Evolutionary conservation across 1,284 basidiomycete genomes (phyloP), one percentile per base, ranked within the genome.

Genomic region (Ceratobasidium sp.): DNA sequence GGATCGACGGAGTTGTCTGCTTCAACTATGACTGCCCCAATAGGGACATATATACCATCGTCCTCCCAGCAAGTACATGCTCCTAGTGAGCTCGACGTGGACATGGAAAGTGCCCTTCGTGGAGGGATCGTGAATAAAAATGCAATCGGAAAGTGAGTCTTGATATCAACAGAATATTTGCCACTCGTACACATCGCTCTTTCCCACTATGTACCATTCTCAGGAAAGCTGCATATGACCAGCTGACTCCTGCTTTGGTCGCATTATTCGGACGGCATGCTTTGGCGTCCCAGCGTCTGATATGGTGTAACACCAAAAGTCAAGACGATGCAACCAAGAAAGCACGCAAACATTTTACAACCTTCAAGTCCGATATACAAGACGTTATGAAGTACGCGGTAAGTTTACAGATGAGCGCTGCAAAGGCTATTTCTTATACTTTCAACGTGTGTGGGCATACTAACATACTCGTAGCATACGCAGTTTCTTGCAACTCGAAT

Each of bases 231-330:
- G 58, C 31, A 4, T 62, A 62, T 31, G 58, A 62, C n/a, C 58
- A 62, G 32, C 38, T 62, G n/a, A 62, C 58, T 22, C 45, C 58
- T n/a, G 58, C 58, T 4, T n/a, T 62, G 29, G n/a, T 34, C 17
- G 45, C 58, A 4, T 34, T 62, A 35, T 50, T 62, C 38, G 58
- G 58, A 31, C 22, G 58, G 32, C 58, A 62, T 27, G 58, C 58
- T 12, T 34, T 31, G 25, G 58, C 58, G 4, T 62, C 58, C 3
- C 58, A 62, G 31, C 58, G 58, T 22, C 58, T 62, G 2, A 62
- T 62, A 7, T 62, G 58, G 58, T 62, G 58, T 22, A 45, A 62
- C 32, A 62, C 43, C 20, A 34, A 32, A 22, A 62, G 58, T 22
- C 31, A 35, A 29, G 58, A 62, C 32, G 31, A 62, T 10, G 58